These are phyloP conservation scores for Quercus gilva DNA, from an alignment of 306 rosid species.

Conservation along the genomic window DNA sequence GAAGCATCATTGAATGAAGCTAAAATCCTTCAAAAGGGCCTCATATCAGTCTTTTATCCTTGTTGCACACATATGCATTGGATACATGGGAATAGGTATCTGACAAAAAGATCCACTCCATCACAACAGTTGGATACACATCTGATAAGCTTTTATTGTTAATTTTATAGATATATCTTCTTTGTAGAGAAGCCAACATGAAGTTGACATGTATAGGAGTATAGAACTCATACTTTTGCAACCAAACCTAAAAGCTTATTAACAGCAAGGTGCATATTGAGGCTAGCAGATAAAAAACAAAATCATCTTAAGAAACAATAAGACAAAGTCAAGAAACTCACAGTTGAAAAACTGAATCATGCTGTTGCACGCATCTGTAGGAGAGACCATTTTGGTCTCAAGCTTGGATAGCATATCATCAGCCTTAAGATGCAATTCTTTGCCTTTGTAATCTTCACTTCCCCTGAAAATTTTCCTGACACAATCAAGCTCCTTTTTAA, in stretches of 20 bases:
- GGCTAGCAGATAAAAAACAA: not conserved
- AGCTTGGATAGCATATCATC: slow-evolving; percentile 68
- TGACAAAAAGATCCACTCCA: not conserved
- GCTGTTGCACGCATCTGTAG: slow-evolving; percentile 81
- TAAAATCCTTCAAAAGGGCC: not conserved
- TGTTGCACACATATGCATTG: not conserved
- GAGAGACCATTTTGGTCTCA: slow-evolving; percentile 61
- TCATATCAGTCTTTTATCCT: not conserved
- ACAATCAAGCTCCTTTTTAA: slow-evolving; percentile 86
- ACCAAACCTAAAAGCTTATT: not conserved
- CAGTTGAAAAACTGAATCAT: slow-evolving; percentile 81
- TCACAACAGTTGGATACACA: not conserved
- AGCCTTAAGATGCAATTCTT: slow-evolving; percentile 72
- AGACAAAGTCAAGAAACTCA: slow-evolving; percentile 36
- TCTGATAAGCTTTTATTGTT: not conserved
- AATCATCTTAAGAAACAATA: not conserved
- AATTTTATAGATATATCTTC: not conserved
- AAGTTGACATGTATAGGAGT: not conserved
- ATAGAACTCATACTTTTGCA: not conserved
- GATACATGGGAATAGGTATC: not conserved
- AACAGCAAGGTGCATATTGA: not conserved
- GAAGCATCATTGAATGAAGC: not conserved
- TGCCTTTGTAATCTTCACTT: slow-evolving; percentile 90
- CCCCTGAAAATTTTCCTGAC: slow-evolving; percentile 78
- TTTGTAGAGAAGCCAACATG: not conserved